Base-by-base conservation (phyloP, 352 stramenopile genomes). In the Globisporangium nagaii region DNA sequence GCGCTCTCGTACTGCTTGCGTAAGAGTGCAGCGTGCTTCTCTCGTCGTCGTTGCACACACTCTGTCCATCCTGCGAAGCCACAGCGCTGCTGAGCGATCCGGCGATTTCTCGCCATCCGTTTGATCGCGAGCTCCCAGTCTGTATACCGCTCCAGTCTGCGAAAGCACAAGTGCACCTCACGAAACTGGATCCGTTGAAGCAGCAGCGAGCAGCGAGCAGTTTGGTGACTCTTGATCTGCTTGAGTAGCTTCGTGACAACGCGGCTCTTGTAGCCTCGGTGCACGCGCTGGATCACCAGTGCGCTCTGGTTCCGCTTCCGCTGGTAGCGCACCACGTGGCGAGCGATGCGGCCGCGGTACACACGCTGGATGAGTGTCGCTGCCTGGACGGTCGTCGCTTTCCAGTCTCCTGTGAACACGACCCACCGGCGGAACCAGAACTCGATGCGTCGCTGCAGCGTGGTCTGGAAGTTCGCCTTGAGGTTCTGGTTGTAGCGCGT, bases 401-500 rank as follows among this genome's bases (percentile, higher is more conserved):
- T 82, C 31, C 53, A 72, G 2, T 41, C 19, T 8, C 27, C 17
- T 1, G 74, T 44, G 58, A 77, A 88, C 1, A 9, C 1, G 0
- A 60, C 17, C 83, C 83, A 93, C 7, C 62, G 63, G 0, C 64
- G 43, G 30, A 88, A 84, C 71, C 78, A 89, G 4, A 72, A 46
- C 0, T 25, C 39, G 19, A 67, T 54, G n/a, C 73, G 71, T 22
- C 67, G 66, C 34, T 71, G 65, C 9, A 90, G 44, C 25, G 86
- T 73, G 0, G 35, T 24, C 13, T 65, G 56, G 25, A 89, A 76
- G 15, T 76, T 87, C 1, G 60, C 63, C 17, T 70, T 72, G 8
- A 89, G 42, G 11, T 53, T 58, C 28, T 83, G 53, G n/a, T 77
- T 68, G n/a, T 76, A 52, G 1, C 41, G 7, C 1, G 66, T 43